Percentiles rank a stretch among this genome's conserved stretches.
phyloP scores from a whole-genome alignment of 352 stramenopile genomes.

The Pythium periplocum region DNA sequence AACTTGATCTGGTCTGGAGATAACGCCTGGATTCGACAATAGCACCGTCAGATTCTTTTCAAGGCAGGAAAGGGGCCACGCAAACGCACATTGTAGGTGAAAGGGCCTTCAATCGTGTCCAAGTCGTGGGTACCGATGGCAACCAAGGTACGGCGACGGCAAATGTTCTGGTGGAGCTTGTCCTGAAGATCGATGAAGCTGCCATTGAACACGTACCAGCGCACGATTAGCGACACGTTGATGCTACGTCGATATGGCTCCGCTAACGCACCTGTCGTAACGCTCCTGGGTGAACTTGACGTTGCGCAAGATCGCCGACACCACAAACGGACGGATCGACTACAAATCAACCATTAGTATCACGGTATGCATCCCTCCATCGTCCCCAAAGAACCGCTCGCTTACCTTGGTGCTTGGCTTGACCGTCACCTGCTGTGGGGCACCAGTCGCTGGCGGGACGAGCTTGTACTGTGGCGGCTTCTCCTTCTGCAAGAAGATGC shows the following conservation, averaged over 20 bases:
- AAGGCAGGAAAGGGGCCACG: neutral
- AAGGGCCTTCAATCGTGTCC: conserved; percentile 93
- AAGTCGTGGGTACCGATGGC: conserved; percentile 99
- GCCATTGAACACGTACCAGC: neutral
- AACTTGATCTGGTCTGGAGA: conserved; percentile 95
- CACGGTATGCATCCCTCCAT: neutral
- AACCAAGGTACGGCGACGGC: conserved; percentile 97
- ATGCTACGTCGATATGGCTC: neutral
- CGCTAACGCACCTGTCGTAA: conserved; percentile 85
- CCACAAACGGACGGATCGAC: conserved; percentile 95
- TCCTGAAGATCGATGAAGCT: conserved; percentile 99
- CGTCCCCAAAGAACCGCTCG: neutral
- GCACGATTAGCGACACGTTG: too few species aligned
- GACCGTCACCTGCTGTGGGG: conserved; percentile 81
- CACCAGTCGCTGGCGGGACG: conserved; percentile 33
- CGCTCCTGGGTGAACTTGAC: conserved; percentile 94
- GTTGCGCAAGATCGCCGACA: conserved; percentile 96
- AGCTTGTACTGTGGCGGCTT: conserved; percentile 86
- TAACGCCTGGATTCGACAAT: conserved; percentile 43
- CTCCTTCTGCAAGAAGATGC: conserved; percentile 97
- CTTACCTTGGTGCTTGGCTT: conserved; percentile 82
- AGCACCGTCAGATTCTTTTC: neutral
- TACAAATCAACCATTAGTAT: conserved; percentile 15
- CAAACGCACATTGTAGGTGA: conserved; percentile 79
- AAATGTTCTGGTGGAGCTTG: conserved; percentile 99